Evolutionary conservation across 768 basidiomycete genomes (phyloP).

Genomic region (Kwoniella botswanensis): DNA sequence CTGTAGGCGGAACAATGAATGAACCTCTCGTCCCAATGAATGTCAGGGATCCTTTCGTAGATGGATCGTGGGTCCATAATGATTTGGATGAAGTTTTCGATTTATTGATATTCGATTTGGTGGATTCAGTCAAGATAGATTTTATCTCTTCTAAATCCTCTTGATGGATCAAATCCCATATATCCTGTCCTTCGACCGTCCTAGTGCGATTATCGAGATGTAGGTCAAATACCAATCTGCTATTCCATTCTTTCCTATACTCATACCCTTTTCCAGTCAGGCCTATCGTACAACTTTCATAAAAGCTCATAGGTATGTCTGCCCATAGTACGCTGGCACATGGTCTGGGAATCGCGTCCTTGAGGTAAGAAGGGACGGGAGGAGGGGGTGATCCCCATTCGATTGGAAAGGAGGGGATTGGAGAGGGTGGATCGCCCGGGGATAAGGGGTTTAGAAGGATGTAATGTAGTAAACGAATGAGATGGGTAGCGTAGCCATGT

Average conservation of each 20-base stretch:
- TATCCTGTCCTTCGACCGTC: not conserved
- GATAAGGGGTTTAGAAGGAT: not conserved
- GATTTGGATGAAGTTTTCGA: not conserved
- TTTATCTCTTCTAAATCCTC: not conserved
- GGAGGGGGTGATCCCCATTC: constrained; percentile 3
- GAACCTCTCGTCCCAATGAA: not conserved
- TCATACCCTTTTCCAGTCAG: not conserved
- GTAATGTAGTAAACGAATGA: constrained; percentile 4
- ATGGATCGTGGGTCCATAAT: not conserved
- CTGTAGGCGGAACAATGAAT: not conserved
- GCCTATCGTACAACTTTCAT: not conserved
- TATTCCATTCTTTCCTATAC: not conserved
- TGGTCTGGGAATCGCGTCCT: not conserved
- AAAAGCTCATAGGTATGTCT: not conserved
- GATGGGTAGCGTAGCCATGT: constrained; percentile 8
- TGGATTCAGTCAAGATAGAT: not conserved
- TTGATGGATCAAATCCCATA: not conserved
- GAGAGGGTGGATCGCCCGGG: not conserved
- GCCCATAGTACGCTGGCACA: not conserved
- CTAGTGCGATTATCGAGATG: not conserved
- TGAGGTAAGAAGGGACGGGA: not conserved
- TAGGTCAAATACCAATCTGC: not conserved
- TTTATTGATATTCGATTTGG: not conserved
- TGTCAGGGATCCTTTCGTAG: not conserved
- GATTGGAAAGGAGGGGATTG: constrained; percentile 3